Evolutionary conservation across 768 basidiomycete genomes (phyloP).

Genomic region (Boletus speciosus): DNA sequence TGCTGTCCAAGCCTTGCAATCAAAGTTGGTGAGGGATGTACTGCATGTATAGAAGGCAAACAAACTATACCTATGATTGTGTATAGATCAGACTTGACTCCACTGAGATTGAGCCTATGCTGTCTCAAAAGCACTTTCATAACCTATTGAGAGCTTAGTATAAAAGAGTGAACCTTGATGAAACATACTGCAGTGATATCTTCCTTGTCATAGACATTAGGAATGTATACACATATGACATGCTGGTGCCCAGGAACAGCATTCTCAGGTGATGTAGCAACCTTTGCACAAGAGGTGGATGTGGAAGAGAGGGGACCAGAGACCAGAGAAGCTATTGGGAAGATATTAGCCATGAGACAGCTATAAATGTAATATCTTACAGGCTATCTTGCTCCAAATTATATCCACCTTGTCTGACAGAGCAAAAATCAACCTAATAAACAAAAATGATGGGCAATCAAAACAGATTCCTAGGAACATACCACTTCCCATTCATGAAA

Average conservation of each 20-base stretch:
- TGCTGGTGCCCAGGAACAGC: slow-evolving; percentile 54
- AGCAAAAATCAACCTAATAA: slow-evolving; percentile 63
- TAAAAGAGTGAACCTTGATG: background rate
- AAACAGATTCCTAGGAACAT: background rate
- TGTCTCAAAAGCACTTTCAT: slow-evolving; percentile 65
- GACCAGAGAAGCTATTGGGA: slow-evolving; percentile 52
- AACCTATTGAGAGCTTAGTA: slow-evolving; percentile 36
- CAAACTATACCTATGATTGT: slow-evolving; percentile 50
- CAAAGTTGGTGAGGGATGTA: background rate
- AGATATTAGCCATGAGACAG: background rate
- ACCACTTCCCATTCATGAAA: slow-evolving; percentile 70
- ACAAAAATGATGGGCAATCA: background rate
- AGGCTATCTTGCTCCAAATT: slow-evolving; percentile 60
- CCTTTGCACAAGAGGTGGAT: slow-evolving; percentile 55
- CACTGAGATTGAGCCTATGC: slow-evolving; percentile 62
- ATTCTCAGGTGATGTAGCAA: slow-evolving; percentile 55
- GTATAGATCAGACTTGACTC: slow-evolving; percentile 72
- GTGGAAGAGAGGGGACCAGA: slow-evolving; percentile 63
- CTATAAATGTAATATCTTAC: slow-evolving; percentile 35
- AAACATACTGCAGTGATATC: slow-evolving; percentile 49
- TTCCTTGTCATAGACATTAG: slow-evolving; percentile 65
- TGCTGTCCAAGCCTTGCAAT: slow-evolving; percentile 66
- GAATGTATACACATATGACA: slow-evolving; percentile 68
- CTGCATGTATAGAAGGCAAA: background rate
- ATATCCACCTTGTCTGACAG: slow-evolving; percentile 57